Evolutionary conservation across 441 rosid genomes (phyloP).

Genomic region (Omphalea diandra): DNA sequence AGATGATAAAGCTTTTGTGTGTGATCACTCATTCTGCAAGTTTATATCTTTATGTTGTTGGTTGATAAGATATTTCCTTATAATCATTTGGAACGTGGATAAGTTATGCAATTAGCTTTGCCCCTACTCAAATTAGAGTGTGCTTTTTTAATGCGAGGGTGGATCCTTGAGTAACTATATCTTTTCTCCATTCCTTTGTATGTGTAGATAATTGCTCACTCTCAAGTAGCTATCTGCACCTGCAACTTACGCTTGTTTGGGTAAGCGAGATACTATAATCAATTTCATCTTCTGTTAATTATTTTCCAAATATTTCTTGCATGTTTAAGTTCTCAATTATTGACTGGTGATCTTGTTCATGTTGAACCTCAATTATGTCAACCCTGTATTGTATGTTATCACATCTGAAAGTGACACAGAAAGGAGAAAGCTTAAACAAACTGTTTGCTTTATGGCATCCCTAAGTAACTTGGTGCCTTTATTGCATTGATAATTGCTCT

Average conservation of each 20-base stretch:
- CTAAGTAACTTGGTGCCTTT: background rate
- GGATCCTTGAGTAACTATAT: too few species aligned
- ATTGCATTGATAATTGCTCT: background rate
- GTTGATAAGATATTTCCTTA: conserved; percentile 8
- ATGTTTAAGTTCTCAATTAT: background rate
- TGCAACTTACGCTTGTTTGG: background rate
- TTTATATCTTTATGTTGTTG: conserved; percentile 9
- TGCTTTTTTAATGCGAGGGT: too few species aligned
- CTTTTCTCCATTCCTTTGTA: background rate
- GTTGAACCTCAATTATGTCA: background rate
- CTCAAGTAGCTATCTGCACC: background rate
- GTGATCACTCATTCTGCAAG: conserved; percentile 27
- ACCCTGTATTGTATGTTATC: background rate
- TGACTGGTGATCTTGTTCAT: background rate
- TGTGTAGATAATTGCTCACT: background rate
- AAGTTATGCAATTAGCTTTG: too few species aligned
- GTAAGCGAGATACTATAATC: background rate
- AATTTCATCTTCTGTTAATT: background rate
- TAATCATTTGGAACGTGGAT: too few species aligned
- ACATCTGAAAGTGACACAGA: background rate
- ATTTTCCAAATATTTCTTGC: background rate
- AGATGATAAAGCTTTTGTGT: conserved; percentile 47
- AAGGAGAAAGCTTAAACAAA: background rate
- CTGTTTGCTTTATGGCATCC: background rate
- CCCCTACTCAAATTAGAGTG: too few species aligned